A percentile compares a stretch with the other conserved stretches of the same genome.
Conservation (phyloP, 1,284 basidiomycete genomes). For the Cutaneotrichosporon mucoides region DNA sequence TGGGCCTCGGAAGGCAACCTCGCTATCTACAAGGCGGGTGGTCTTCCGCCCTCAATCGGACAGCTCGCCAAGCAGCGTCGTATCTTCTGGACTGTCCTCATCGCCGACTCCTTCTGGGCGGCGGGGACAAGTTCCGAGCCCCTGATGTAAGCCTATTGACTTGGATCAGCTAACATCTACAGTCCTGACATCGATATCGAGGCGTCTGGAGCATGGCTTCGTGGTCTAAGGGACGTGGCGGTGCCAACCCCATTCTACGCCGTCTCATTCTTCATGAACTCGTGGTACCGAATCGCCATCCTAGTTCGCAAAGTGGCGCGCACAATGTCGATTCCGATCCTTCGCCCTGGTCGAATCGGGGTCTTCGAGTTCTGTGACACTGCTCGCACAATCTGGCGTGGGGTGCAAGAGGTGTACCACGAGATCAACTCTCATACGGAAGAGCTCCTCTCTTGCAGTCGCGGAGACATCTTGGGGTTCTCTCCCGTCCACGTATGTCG, state of each 20-base stretch:
- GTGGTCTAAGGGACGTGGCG: slow-evolving; percentile 14
- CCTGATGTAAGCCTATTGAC: slow-evolving; percentile 32
- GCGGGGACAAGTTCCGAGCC: slow-evolving; percentile 25
- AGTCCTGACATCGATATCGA: slow-evolving; percentile 30
- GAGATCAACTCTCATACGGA: slow-evolving; percentile 12
- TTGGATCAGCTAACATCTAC: background rate
- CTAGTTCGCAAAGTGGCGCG: slow-evolving; percentile 23
- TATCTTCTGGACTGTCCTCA: slow-evolving; percentile 33
- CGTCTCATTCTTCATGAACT: slow-evolving; percentile 22
- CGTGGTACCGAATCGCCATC: slow-evolving; percentile 21
- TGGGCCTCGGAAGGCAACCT: slow-evolving; percentile 20
- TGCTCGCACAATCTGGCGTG: slow-evolving; percentile 22
- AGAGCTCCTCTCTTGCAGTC: slow-evolving; percentile 14
- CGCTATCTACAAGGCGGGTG: background rate
- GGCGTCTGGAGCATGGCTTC: slow-evolving; percentile 24
- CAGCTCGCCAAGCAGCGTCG: slow-evolving; percentile 9
- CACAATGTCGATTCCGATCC: slow-evolving; percentile 18
- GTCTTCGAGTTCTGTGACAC: slow-evolving; percentile 22
- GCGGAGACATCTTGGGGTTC: slow-evolving; percentile 26
- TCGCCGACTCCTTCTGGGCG: slow-evolving; percentile 33
- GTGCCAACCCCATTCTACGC: slow-evolving; percentile 21
- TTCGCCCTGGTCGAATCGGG: slow-evolving; percentile 25
- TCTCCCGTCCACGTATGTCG: slow-evolving; percentile 30
- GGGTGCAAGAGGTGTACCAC: slow-evolving; percentile 15
- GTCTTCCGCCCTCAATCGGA: background rate